These are phyloP conservation scores for Aspergillus viridinutans DNA, from an alignment of 2,329 filamentous ascomycete species.

Conservation along the genomic window DNA sequence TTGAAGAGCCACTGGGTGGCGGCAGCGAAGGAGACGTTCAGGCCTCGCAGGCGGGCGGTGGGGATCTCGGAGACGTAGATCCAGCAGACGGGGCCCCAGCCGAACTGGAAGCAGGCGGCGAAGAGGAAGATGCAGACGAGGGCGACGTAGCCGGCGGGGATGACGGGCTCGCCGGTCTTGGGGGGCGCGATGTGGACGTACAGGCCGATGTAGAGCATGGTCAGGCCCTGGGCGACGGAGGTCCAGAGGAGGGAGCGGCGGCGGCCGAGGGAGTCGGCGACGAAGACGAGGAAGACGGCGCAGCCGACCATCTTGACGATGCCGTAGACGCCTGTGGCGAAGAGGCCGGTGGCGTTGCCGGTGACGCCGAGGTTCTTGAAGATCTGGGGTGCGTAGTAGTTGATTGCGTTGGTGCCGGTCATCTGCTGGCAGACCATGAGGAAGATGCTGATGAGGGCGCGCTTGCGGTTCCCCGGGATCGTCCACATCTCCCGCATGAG, in stretches of 20 bases:
- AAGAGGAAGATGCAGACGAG: constrained; percentile 70
- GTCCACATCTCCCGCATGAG: constrained; percentile 62
- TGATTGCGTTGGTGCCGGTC: constrained; percentile 55
- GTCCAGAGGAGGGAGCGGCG: constrained; percentile 62
- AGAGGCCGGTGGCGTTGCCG: constrained; percentile 56
- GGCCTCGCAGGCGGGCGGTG: constrained; percentile 59
- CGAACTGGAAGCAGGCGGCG: constrained; percentile 65
- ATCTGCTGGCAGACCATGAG: constrained; percentile 54
- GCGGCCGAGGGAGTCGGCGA: constrained; percentile 66
- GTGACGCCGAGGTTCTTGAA: constrained; percentile 62
- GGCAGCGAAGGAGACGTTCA: constrained; percentile 65
- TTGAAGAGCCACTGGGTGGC: constrained; percentile 72
- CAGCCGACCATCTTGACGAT: constrained; percentile 66
- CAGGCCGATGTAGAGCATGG: constrained; percentile 68
- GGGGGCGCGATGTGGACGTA: constrained; percentile 54
- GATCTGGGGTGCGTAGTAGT: constrained; percentile 68
- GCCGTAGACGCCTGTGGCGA: constrained; percentile 71
- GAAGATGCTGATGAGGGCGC: constrained; percentile 51
- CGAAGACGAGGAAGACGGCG: constrained; percentile 61
- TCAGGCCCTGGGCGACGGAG: constrained; percentile 56
- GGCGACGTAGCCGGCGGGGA: constrained; percentile 65
- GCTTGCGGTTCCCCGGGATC: constrained; percentile 51
- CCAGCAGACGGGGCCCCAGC: constrained; percentile 70
- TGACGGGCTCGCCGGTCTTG: constrained; percentile 49
- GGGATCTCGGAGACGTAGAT: constrained; percentile 69